Evolutionary conservation across 495 filamentous ascomycete species (phyloP).

Genomic region (Ramalina intermedia): DNA sequence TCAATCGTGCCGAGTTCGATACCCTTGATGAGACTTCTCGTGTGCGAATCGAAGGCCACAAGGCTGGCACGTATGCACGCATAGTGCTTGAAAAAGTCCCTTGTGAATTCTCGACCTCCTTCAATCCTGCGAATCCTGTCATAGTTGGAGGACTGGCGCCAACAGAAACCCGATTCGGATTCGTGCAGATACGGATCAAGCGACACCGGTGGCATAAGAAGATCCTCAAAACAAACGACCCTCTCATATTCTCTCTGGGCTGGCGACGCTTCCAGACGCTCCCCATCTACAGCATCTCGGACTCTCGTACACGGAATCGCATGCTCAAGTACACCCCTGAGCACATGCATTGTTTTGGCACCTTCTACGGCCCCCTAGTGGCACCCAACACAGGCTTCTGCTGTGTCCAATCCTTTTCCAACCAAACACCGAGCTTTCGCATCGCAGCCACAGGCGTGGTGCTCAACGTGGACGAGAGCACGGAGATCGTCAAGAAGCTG

Average conservation of each 20-base stretch:
- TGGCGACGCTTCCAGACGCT: conserved; percentile 90
- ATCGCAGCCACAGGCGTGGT: conserved; percentile 90
- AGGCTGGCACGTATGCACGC: conserved; percentile 86
- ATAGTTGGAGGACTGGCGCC: conserved; percentile 79
- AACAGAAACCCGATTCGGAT: conserved; percentile 90
- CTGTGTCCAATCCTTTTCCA: conserved; percentile 81
- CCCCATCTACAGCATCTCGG: conserved; percentile 87
- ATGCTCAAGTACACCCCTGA: conserved; percentile 97
- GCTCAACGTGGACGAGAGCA: conserved; percentile 78
- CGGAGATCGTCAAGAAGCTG: conserved; percentile 97
- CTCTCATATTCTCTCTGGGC: conserved; percentile 92
- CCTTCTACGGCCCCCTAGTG: conserved; percentile 87
- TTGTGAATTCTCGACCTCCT: conserved; percentile 79
- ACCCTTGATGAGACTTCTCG: conserved; percentile 66
- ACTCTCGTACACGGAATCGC: conserved; percentile 80
- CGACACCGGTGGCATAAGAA: conserved; percentile 97
- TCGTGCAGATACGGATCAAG: conserved; percentile 91
- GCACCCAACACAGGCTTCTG: conserved; percentile 93
- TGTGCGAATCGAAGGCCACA: conserved; percentile 71
- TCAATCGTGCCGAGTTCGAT: conserved; percentile 89
- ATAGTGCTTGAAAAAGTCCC: conserved; percentile 79
- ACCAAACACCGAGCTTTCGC: conserved; percentile 79
- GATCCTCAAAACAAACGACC: conserved; percentile 94
- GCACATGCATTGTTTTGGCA: conserved; percentile 96
- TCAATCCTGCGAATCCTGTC: conserved; percentile 72